Evolutionary conservation across 257 asterid genomes (phyloP).

Genomic region (Nicotiana tomentosiformis): DNA sequence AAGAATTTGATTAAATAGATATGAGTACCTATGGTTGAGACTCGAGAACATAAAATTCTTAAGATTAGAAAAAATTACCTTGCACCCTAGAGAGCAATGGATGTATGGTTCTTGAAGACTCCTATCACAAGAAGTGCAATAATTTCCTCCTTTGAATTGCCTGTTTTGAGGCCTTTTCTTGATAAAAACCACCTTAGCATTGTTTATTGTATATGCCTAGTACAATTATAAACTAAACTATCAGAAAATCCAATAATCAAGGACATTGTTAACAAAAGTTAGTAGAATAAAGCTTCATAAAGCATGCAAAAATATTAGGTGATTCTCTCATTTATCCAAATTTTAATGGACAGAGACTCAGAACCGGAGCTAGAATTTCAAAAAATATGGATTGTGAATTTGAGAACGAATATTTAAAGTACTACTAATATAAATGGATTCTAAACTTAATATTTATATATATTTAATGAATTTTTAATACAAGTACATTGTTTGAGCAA

Average conservation of each 20-base stretch:
- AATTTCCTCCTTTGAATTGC: conserved; percentile 90
- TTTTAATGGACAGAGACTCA: too few species aligned
- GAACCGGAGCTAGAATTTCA: too few species aligned
- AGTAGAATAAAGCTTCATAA: neutral
- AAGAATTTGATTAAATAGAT: neutral
- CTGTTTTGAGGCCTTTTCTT: conserved; percentile 90
- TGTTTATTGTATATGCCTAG: conserved; percentile 84
- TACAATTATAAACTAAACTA: neutral
- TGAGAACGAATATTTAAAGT: too few species aligned
- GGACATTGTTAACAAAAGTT: neutral
- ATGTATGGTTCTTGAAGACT: conserved; percentile 82
- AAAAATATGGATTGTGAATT: too few species aligned
- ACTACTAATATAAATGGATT: too few species aligned
- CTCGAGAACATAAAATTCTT: neutral
- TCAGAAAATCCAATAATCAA: neutral
- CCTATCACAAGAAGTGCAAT: conserved; percentile 87
- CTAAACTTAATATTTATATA: too few species aligned
- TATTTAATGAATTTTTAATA: too few species aligned
- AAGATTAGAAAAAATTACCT: conserved; percentile 37
- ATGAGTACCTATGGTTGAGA: neutral
- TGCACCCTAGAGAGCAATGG: conserved; percentile 94
- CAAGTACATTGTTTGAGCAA: too few species aligned
- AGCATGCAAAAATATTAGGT: too few species aligned
- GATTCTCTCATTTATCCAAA: too few species aligned
- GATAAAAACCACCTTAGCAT: conserved; percentile 75